Evolutionary conservation across 495 filamentous ascomycete genomes (phyloP).

Genomic region (Talaromyces thailandensis): DNA sequence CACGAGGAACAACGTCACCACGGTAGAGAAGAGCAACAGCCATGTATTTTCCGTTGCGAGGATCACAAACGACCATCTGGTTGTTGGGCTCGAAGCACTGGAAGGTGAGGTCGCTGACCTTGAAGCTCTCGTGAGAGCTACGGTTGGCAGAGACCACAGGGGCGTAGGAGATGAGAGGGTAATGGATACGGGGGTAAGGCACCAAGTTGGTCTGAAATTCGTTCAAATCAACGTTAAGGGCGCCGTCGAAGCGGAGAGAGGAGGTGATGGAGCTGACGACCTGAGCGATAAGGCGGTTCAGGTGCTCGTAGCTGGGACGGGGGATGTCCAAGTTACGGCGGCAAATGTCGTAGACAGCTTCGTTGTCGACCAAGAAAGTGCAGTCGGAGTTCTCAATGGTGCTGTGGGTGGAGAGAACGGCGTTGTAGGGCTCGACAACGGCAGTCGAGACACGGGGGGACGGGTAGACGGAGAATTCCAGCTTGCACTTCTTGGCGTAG

Average conservation of each 20-base stretch:
- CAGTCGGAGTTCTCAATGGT: conserved; percentile 92
- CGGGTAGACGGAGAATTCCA: conserved; percentile 86
- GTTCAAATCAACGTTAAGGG: conserved; percentile 85
- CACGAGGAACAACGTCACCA: conserved; percentile 79
- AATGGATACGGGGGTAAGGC: conserved; percentile 86
- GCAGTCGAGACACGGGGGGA: conserved; percentile 78
- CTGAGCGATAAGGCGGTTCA: conserved; percentile 87
- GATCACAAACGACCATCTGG: conserved; percentile 94
- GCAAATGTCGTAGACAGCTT: conserved; percentile 91
- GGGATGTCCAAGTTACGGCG: conserved; percentile 81
- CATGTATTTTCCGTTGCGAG: conserved; percentile 92
- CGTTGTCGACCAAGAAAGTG: conserved; percentile 88
- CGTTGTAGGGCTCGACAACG: conserved; percentile 91
- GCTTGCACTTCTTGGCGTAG: conserved; percentile 92
- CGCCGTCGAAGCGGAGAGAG: conserved; percentile 82
- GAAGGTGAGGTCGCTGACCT: conserved; percentile 78
- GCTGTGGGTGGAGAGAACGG: conserved; percentile 83
- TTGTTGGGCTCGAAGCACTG: conserved; percentile 93
- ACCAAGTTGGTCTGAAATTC: conserved; percentile 96
- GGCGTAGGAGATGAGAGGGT: conserved; percentile 82
- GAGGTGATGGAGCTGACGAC: conserved; percentile 88
- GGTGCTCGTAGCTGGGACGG: conserved; percentile 75
- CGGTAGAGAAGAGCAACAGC: conserved; percentile 84
- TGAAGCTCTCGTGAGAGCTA: conserved; percentile 86
- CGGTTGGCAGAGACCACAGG: conserved; percentile 75